Evolutionary conservation across 768 basidiomycete species (phyloP).

Genomic region (Suillus luteus): DNA sequence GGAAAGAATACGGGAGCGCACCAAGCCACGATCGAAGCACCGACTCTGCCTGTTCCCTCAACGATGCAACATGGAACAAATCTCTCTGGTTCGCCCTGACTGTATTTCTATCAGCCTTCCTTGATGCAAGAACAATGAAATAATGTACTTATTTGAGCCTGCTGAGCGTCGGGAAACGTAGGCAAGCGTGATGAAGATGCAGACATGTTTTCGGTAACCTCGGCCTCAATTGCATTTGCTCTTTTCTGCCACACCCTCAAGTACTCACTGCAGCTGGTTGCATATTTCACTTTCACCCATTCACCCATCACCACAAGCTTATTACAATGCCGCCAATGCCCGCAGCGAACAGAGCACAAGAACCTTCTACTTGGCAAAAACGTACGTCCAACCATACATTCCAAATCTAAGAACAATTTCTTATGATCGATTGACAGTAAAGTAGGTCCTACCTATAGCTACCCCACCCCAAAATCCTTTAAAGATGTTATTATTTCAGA

Average conservation of each 20-base stretch:
- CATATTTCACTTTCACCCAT: conserved; percentile 1
- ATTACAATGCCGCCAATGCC: conserved; percentile 16
- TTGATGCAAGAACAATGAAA: background rate
- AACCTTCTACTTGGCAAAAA: conserved; percentile 77
- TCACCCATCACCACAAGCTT: background rate
- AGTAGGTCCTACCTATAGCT: conserved; percentile 42
- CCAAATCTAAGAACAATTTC: background rate
- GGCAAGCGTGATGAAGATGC: conserved; percentile 29
- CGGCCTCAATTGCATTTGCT: background rate
- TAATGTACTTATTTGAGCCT: conserved; percentile 82
- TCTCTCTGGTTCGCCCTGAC: conserved; percentile 88
- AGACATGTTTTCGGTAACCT: conserved; percentile 4
- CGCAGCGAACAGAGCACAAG: conserved; percentile 42
- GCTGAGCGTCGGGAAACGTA: conserved; percentile 73
- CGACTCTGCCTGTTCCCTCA: conserved; percentile 75
- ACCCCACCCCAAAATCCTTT: conserved; percentile 11
- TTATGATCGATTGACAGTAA: conserved; percentile 46
- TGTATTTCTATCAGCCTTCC: conserved; percentile 33
- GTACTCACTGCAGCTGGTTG: background rate
- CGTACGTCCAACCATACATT: conserved; percentile 42
- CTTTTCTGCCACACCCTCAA: conserved; percentile 10
- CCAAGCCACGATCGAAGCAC: conserved; percentile 80
- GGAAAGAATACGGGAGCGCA: conserved; percentile 33
- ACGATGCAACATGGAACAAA: conserved; percentile 69
- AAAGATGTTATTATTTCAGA: conserved; percentile 41